Evolutionary conservation across 768 basidiomycete genomes (phyloP), one percentile per base, ranked within the genome.

Genomic region (Candolleomyces aberdarensis): DNA sequence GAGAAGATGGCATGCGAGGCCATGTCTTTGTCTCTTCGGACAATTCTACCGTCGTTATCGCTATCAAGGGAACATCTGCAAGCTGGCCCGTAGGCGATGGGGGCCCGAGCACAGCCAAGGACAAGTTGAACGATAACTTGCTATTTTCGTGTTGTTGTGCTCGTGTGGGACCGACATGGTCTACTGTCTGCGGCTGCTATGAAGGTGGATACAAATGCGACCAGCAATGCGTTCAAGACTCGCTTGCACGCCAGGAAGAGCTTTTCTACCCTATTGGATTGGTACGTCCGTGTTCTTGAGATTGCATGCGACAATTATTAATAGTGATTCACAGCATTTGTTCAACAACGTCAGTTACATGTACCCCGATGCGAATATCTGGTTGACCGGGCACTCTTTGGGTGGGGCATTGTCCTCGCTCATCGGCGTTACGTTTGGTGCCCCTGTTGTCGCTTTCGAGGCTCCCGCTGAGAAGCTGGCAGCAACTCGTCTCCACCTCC

Each of bases 121-220:
- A 98, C 78, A 96, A 95, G 75, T 74, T 88, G 60, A 98, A 98
- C 74, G 96, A 98, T 67, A 98, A 96, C 69, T 76, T 96, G n/a
- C 76, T 98, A 39, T 96, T 96, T 76, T 90, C 93, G 4, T 98
- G 96, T 74, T 98, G 96, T 72, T 98, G 96, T 68, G 96, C 94
- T 2, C 83, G 91, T 7, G 92, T 98, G n/a, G 93, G 91, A 39
- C 92, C 94, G 57, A 92, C 92, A 0, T 98, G 96, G 96, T 85
- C 84, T 19, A 82, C 96, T 0, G 96, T 97, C 0, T 98, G 96
- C 70, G 89, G 84, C 53, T 98, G 96, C 73, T 89, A 88, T 69
- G 77, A 85, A 7, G 85, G 92, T 1, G 76, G 82, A 14, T 84
- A 86, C 72, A 87, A 84, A 63, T 98, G 96, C 71, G 86, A 90